phyloP scores from a whole-genome alignment of 1,139 yeast species.

The Debaryomyces coudertii region DNA sequence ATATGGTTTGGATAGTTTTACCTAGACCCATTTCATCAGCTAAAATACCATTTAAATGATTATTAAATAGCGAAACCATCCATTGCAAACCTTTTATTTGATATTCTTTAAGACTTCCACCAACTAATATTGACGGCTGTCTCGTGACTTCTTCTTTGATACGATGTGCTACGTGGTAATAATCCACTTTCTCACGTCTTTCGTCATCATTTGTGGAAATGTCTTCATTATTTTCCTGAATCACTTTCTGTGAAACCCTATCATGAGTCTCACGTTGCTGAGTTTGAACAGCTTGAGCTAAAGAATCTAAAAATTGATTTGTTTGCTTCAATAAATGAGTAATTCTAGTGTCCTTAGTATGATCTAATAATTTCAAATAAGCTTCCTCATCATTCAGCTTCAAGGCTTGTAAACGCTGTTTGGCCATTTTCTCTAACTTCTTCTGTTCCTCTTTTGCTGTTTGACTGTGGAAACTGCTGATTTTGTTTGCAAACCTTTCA shows the following conservation, averaged over 20 bases:
- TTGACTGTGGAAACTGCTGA: conserved; percentile 51
- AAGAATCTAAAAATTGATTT: conserved; percentile 71
- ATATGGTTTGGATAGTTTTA: conserved; percentile 92
- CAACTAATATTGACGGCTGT: conserved; percentile 72
- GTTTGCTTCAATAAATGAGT: conserved; percentile 80
- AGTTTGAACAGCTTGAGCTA: conserved; percentile 75
- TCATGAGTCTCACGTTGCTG: conserved; percentile 67
- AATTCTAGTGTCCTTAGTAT: conserved; percentile 82
- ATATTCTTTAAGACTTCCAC: conserved; percentile 91
- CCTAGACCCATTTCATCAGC: conserved; percentile 99
- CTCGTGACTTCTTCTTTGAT: conserved; percentile 64
- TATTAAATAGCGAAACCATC: conserved; percentile 96
- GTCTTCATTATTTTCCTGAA: conserved; percentile 23
- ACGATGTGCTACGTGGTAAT: conserved; percentile 79
- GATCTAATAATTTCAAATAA: conserved; percentile 75
- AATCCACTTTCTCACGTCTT: conserved; percentile 64
- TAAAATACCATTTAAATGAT: conserved; percentile 89
- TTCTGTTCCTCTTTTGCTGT: conserved; percentile 76
- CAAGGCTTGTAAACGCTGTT: conserved; percentile 83
- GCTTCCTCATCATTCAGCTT: conserved; percentile 87
- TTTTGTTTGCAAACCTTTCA: conserved; percentile 46
- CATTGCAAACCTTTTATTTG: conserved; percentile 93
- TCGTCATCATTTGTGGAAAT: conserved; percentile 41
- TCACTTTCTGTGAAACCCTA: conserved; percentile 20
- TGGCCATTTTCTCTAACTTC: conserved; percentile 74